Percentiles rank a stretch among this genome's conserved stretches.
Conservation (phyloP, 1,284 basidiomycete genomes). For the Trametes hirsuta region DNA sequence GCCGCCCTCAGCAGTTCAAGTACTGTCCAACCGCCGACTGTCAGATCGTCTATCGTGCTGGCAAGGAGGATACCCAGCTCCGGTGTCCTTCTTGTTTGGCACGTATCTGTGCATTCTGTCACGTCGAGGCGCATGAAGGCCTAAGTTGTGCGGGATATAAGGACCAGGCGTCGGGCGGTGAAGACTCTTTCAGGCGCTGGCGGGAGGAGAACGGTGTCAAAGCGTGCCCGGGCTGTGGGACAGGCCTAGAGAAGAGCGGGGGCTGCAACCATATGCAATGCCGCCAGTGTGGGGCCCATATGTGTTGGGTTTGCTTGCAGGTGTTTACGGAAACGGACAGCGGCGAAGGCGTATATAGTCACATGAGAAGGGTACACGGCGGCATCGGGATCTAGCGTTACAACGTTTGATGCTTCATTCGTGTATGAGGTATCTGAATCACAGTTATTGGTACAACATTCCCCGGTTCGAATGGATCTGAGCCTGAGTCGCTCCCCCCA, state of each 20-base stretch:
- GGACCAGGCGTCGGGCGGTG: constrained; percentile 27
- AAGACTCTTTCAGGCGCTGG: constrained; percentile 33
- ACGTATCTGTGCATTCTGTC: constrained; percentile 35
- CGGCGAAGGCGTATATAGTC: constrained; percentile 20
- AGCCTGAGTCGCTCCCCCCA: too few species aligned
- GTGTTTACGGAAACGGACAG: constrained; percentile 19
- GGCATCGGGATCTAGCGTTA: constrained; percentile 6
- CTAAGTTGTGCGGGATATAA: constrained; percentile 34
- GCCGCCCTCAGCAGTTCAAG: constrained; percentile 42
- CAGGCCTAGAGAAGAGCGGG: constrained; percentile 38
- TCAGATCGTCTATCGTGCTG: constrained; percentile 32
- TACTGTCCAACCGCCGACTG: constrained; percentile 48
- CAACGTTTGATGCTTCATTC: too few species aligned
- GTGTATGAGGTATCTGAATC: too few species aligned
- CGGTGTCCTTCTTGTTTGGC: constrained; percentile 32
- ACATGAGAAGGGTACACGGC: constrained; percentile 23
- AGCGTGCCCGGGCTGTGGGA: constrained; percentile 39
- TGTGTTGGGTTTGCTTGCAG: constrained; percentile 30
- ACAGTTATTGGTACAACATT: too few species aligned
- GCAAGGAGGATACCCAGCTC: constrained; percentile 28
- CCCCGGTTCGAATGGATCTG: too few species aligned
- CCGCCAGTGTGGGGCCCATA: constrained; percentile 20
- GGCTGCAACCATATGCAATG: constrained; percentile 29
- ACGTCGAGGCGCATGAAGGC: constrained; percentile 37
- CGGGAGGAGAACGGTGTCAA: constrained; percentile 36